Evolutionary conservation across 2,329 filamentous ascomycete species (phyloP), one percentile per base, ranked within the genome.

Genomic region (Penicillium sp.): DNA sequence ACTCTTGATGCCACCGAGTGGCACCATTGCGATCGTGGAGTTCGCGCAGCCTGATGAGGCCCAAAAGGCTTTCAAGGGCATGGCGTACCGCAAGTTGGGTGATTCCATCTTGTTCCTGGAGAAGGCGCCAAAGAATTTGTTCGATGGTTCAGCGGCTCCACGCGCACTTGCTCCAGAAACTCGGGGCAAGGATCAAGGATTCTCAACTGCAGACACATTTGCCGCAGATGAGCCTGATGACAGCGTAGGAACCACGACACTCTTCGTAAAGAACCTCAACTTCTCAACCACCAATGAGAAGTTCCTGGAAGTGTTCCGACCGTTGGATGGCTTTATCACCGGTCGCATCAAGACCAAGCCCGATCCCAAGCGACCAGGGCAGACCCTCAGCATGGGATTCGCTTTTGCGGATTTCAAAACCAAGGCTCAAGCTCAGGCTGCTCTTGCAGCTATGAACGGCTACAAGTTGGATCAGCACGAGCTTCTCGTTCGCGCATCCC

Each of bases 301-400:
- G 53, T 77, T 98, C 58, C 80, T 81, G 7, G 85, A 90, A 61
- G 78, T 82, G 22, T 97, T 97, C 72, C 78, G 80, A 55, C 78
- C 87, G 47, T 75, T 97, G 48, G 85, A 89, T 60, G 93, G 93
- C 46, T 97, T 97, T 70, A 76, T 93, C 56, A 88, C 87, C 50
- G 91, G 89, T 26, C 81, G 82, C 57, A 89, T 98, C 57, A 96
- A 96, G 74, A 96, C 88, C 22, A 95, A 94, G 72, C 80, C 83
- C 34, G 89, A 98, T 65, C 81, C 89, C n/a, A 96, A 95, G 75
- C 87, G 85, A 64, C 84, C 87, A 17, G 88, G 87, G 8, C 85
- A 95, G 69, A 79, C 85, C 4, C 80, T 98, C 47, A 96, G 90
- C 66, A 96, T 97, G 90, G 93, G 93, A 33, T 98, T 95, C 66